These are phyloP conservation scores for Colletotrichum lupini DNA, from an alignment of 2,329 filamentous ascomycete species.

Conservation along the genomic window DNA sequence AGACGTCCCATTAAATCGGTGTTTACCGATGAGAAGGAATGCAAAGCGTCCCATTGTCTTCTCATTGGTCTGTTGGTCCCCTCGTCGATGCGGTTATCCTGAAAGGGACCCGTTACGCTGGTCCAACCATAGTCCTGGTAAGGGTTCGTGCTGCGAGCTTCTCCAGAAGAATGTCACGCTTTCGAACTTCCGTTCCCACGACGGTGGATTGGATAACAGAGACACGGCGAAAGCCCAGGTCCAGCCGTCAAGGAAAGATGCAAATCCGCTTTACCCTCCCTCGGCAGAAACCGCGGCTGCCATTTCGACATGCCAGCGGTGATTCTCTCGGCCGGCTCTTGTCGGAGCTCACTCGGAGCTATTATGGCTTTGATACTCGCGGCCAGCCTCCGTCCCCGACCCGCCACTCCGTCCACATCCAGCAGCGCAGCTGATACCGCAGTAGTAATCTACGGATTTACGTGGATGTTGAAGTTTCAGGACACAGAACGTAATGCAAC, in stretches of 20 bases:
- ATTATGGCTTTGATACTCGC: conserved; percentile 10
- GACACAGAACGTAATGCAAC: conserved; percentile 13
- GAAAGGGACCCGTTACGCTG: not conserved
- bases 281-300: conserved; percentile 1
- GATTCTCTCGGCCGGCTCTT: conserved; percentile 1
- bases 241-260: not conserved
- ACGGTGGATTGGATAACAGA: conserved; percentile 1
- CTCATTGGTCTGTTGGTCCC: not conserved
- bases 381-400: not conserved
- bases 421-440: not conserved
- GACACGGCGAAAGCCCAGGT: conserved; percentile 1
- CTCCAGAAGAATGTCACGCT: conserved; percentile 17
- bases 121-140: conserved; percentile 1
- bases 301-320: not conserved
- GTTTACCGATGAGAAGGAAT: conserved; percentile 11
- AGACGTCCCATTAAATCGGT: conserved; percentile 26
- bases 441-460: not conserved
- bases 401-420: not conserved
- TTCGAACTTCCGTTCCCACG: conserved; percentile 4
- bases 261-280: not conserved
- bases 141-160: not conserved
- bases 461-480: conserved; percentile 26
- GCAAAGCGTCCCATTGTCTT: not conserved
- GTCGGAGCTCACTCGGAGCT: conserved; percentile 18
- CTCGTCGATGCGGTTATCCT: conserved; percentile 1